Evolutionary conservation across 2,329 filamentous ascomycete genomes (phyloP), one percentile per base, ranked within the genome.

Genomic region (Dactylellina cionopaga): DNA sequence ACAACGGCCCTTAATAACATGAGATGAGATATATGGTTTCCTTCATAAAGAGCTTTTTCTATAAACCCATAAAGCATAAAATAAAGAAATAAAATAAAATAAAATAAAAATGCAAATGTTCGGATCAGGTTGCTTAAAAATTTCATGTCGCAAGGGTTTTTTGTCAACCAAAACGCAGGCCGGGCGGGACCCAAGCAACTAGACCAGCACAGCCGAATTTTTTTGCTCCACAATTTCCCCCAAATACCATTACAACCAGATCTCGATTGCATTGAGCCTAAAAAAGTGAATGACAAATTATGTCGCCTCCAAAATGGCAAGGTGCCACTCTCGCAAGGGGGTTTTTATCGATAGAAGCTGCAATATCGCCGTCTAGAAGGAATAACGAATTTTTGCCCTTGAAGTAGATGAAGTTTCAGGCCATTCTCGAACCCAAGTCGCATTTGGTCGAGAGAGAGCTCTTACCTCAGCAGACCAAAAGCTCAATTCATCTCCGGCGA

Each of bases 231-330:
- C 66, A 62, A 49, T 39, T n/a, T n/a, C n/a, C 59, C 25, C 27
- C 55, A 39, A 63, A 51, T 51, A 52, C 41, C 47, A 66, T 56
- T 54, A 64, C 51, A 49, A 39, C 10, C 11, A 37, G 54, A 60
- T 52, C 37, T 59, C 59, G 59, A 59, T 52, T 47, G 56, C 43
- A 71, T 71, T 59, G 46, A 72, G 59, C 59, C 68, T 65, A 58
- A 72, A 46, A 60, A 17, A 33, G 29, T 37, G 43, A 41, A 65
- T 72, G 68, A 72, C 68, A 72, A 72, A 72, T 72, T 58, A 65
- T 46, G 11, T 31, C 35, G 39, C 24, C 43, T 65, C 68, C 68
- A 59, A 60, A 72, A 65, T 35, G 25, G 59, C 56, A 60, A 54
- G 44, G 33, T 19, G 25, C 58, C 33, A 44, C 62, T 62, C 52